Evolutionary conservation across 2,329 filamentous ascomycete species (phyloP).

Genomic region (Fusarium caatingaense): DNA sequence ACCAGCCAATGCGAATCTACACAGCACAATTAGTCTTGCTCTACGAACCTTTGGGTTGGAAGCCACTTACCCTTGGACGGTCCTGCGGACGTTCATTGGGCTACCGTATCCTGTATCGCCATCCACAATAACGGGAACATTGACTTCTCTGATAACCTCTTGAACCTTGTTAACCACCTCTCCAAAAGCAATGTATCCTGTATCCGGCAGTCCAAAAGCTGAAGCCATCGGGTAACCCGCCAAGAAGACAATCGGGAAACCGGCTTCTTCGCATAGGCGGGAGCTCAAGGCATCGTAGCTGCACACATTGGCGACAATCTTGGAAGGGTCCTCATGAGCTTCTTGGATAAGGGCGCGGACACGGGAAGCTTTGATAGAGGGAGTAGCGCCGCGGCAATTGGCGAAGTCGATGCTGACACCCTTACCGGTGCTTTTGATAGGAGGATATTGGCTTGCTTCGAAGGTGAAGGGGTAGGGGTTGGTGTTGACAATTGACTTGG

Average conservation of each 20-base stretch:
- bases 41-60: fast-evolving
- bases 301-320: constrained; percentile 58
- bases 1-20: constrained; percentile 54
- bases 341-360: constrained; percentile 55
- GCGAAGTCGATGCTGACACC: constrained; percentile 7
- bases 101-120: constrained; percentile 62
- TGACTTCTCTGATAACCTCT: constrained; percentile 53
- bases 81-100: constrained; percentile 59
- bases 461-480: constrained; percentile 22
- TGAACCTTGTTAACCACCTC: constrained; percentile 60
- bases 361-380: constrained; percentile 53
- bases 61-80: constrained; percentile 51
- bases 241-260: constrained; percentile 59
- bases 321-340: constrained; percentile 53
- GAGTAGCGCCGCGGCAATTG: constrained; percentile 53
- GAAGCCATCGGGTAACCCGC: constrained; percentile 56
- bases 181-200: constrained; percentile 61
- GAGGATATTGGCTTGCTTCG: constrained; percentile 12
- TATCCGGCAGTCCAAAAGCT: constrained; percentile 57
- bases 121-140: constrained; percentile 57
- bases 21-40: neutral
- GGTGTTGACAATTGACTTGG: constrained; percentile 25
- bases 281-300: constrained; percentile 58
- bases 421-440: constrained; percentile 4
- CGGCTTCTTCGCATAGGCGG: constrained; percentile 57